Evolutionary conservation across 2,329 filamentous ascomycete genomes (phyloP), one percentile per base, ranked within the genome.

Genomic region (Colletotrichum sojae): DNA sequence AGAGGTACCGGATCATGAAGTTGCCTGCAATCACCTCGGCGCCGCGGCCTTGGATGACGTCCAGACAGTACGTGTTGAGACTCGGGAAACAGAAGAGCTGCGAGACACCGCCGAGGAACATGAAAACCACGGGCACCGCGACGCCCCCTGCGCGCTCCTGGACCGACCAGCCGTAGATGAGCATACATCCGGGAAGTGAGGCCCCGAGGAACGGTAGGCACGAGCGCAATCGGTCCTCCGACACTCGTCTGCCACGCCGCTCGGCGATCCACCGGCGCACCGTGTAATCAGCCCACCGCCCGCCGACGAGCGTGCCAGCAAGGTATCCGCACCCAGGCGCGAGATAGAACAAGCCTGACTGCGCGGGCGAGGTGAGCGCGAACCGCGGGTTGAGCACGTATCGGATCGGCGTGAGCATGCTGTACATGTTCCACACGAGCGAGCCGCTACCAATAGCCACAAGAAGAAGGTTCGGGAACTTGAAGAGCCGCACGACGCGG

Each of bases 1-100:
- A 92, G 6, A 94, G 76, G 78, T 95, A 96, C 6, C 93, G 85
- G 58, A 93, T 84, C 74, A 94, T 89, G 78, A 95, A 96, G 78
- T 95, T 96, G 0, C 92, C 92, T 0, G 92, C 92, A 51, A 94
- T 66, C 15, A 70, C 63, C 40, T 71, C 68, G 5, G 67, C 70
- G 16, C 67, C 60, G 6, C 68, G 59, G 6, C 56, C 70, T 25
- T 68, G 70, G 3, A 71, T 71, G 4, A 71, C 63, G n/a, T 71
- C 70, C 49, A 71, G 48, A 22, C 68, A 71, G 63, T 71, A 93
- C 0, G 90, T 91, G 76, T 93, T 92, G 69, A 93, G 75, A 71
- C 86, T 88, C 0, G 91, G 90, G 72, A 92, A 92, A 73, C 90
- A 92, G 73, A 92, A 91, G 1, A 92, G 78, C 76, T 92, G 90